Evolutionary conservation across 2,329 filamentous ascomycete species (phyloP), one percentile per base, ranked within the genome.

Genomic region (Ambrosiella beaveri): DNA sequence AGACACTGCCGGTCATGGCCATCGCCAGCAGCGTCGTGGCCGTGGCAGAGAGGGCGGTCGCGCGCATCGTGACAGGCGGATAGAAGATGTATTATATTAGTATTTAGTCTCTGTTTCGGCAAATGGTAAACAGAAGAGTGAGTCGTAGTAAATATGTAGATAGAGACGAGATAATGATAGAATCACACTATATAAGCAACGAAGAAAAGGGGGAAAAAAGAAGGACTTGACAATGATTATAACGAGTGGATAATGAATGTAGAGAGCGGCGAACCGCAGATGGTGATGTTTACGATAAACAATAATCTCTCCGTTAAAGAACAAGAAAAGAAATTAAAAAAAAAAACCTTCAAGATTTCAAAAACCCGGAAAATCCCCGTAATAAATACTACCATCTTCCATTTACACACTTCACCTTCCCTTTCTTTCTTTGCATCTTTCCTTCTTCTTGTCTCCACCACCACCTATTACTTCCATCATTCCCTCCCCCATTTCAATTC

Each of bases 11-110:
- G 3, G 3, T 27, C 27, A 27, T 27, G 27, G 3, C 3, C 3
- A 27, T 27, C 6, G 54, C 54, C 7, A 55, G 49, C 47, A 60
- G 40, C 7, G 60, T 51, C 40, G 57, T 36, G 15, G 51, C 54
- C 40, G 57, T 36, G 12, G 51, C 19, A 5, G 56, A 56, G 19
- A 61, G 39, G 9, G 39, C 38, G n/a, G 49, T 37, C n/a, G 38
- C 37, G 27, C 40, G 38, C 60, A 60, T 62, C 7, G 19, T 50
- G 35, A 35, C 27, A 27, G 27, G 27, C 27, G 27, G 27, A 27
- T 27, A 27, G 2, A 27, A 27, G 27, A 27, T 27, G 27, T 27
- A 27, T 27, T 27, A 27, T 27, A 27, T 27, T 27, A 27, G 3
- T 27, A 4, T 27, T 27, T 27, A 27, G 27, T 27, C 27, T 27